phyloP scores from a whole-genome alignment of 2,329 filamentous ascomycete genomes.

The Exophiala phaeomuriformis region DNA sequence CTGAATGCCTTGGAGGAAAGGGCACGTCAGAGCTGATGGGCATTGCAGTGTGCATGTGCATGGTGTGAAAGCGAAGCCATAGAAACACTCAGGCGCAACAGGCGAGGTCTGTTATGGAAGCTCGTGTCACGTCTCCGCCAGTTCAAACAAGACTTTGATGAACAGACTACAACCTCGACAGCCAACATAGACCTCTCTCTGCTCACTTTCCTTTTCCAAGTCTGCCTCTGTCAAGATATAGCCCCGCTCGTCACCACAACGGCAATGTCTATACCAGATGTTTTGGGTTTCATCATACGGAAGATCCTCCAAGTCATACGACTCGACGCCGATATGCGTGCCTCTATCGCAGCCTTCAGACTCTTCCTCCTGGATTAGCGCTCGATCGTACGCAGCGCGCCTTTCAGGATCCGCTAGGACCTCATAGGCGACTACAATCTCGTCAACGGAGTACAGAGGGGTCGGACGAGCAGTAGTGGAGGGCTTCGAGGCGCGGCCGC shows the following conservation, averaged over 20 bases:
- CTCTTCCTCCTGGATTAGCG: constrained; percentile 3
- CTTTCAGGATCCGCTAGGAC: constrained; percentile 41
- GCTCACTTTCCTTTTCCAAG: constrained; percentile 43
- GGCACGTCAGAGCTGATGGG: not conserved
- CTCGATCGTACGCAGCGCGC: constrained; percentile 45
- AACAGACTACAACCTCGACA: constrained; percentile 59
- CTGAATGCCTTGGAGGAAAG: not conserved
- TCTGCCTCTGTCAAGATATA: constrained; percentile 51
- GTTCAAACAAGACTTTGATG: constrained; percentile 54
- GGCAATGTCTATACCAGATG: constrained; percentile 49
- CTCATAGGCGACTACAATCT: constrained; percentile 53
- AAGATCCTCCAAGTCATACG: constrained; percentile 53
- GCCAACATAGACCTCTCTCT: constrained; percentile 51
- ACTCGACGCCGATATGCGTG: constrained; percentile 47
- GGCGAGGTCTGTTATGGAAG: not conserved
- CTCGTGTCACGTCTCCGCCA: constrained; percentile 35
- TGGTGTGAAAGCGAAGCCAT: not conserved
- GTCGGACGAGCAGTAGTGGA: not conserved
- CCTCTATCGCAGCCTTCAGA: constrained; percentile 27
- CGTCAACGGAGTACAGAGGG: constrained; percentile 41
- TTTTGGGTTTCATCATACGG: constrained; percentile 33
- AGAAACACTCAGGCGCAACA: not conserved
- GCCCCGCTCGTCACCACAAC: constrained; percentile 52
- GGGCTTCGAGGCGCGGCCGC: not conserved
- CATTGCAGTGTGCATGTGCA: not conserved